phyloP scores from a whole-genome alignment of 2,329 filamentous ascomycete genomes.

The Colletotrichum acutatum region DNA sequence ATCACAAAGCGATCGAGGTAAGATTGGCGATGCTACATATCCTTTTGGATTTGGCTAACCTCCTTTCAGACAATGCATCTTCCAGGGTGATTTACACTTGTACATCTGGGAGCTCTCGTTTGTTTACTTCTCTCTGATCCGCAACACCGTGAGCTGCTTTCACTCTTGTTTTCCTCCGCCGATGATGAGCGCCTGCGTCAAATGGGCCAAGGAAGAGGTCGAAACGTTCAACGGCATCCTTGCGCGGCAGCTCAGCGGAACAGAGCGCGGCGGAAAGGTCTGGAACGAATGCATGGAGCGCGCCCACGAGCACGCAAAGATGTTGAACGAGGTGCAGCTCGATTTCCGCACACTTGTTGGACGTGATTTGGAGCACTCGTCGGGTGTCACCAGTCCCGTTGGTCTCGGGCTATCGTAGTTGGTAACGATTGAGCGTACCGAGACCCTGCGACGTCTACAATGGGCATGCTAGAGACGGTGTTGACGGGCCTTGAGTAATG shows the following conservation, averaged over 20 bases:
- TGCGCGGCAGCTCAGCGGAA: slow-evolving; percentile 85
- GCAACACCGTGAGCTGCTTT: slow-evolving; percentile 91
- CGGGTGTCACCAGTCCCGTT: slow-evolving; percentile 44
- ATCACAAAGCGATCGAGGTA: slow-evolving; percentile 88
- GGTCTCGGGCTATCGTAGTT: slow-evolving; percentile 54
- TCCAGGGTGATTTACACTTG: slow-evolving; percentile 90
- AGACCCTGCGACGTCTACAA: not conserved
- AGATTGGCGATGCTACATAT: slow-evolving; percentile 38
- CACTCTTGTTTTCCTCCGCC: slow-evolving; percentile 85
- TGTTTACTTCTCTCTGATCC: slow-evolving; percentile 94
- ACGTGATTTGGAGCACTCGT: slow-evolving; percentile 55
- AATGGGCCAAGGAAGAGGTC: slow-evolving; percentile 97
- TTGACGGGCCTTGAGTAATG: not conserved
- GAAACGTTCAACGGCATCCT: slow-evolving; percentile 90
- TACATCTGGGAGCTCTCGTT: slow-evolving; percentile 97
- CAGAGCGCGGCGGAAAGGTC: slow-evolving; percentile 77
- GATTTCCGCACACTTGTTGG: slow-evolving; percentile 90
- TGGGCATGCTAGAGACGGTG: not conserved
- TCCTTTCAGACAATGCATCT: slow-evolving; percentile 81
- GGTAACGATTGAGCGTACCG: not conserved
- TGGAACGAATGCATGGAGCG: slow-evolving; percentile 88
- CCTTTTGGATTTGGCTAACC: not conserved
- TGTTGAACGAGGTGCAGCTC: slow-evolving; percentile 86
- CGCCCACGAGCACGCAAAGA: slow-evolving; percentile 81
- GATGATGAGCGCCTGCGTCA: slow-evolving; percentile 94